Percentiles rank a stretch among this genome's conserved stretches.
Evolutionary conservation across 176 grass and related monocot genomes (phyloP).

Genomic region (sorghum (Sorghum bicolor)): Sorghum_bicolor_NCBIv3 NC_012870.2:3734501-3735000

Average conservation of each 20-base stretch:
- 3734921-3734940: background rate
- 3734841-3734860: constrained; percentile 40
- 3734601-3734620: constrained; percentile 45
- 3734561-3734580: background rate
- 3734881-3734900: background rate
- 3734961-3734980: constrained; percentile 41
- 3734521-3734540: background rate
- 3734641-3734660: constrained; percentile 24
- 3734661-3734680: constrained; percentile 41
- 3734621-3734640: constrained; percentile 43
- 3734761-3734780: constrained; percentile 45
- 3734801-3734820: constrained; percentile 55
- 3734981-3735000: constrained; percentile 51
- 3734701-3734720: constrained; percentile 39
- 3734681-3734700: constrained; percentile 27
- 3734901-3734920: background rate
- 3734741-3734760: constrained; percentile 38
- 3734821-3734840: constrained; percentile 43
- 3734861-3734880: constrained; percentile 55
- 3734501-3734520: background rate
- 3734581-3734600: constrained; percentile 29
- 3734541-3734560: background rate
- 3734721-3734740: constrained; percentile 36
- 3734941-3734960: constrained; percentile 23
- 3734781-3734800: constrained; percentile 51